Conservation (phyloP, 2,329 filamentous ascomycete species). For the Stagonosporopsis tanaceti region DNA sequence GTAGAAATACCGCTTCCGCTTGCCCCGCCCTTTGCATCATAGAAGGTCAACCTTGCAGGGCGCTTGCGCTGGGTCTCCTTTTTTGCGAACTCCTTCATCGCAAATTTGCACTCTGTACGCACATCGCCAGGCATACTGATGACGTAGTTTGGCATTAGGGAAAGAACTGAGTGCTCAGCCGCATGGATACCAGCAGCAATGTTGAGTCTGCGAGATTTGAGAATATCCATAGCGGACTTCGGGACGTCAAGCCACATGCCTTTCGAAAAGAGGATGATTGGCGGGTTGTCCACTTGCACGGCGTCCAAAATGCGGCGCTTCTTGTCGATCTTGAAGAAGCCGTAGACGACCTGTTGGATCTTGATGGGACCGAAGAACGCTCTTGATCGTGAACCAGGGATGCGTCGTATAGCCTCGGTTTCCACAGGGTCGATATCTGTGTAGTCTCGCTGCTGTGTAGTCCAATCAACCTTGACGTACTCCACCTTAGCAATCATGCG, state of each 20-base stretch:
- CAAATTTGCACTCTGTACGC: constrained; percentile 90
- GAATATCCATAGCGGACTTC: constrained; percentile 76
- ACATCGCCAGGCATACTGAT: constrained; percentile 91
- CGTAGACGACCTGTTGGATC: constrained; percentile 88
- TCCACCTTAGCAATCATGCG: constrained; percentile 85
- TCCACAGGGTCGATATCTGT: constrained; percentile 94
- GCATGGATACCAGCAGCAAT: constrained; percentile 91
- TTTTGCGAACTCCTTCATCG: constrained; percentile 84
- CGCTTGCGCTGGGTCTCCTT: constrained; percentile 76
- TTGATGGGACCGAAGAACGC: constrained; percentile 89
- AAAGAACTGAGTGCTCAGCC: constrained; percentile 89
- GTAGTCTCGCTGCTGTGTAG: constrained; percentile 88
- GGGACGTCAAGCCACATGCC: constrained; percentile 98
- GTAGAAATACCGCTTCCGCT: constrained; percentile 85
- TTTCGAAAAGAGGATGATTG: constrained; percentile 82
- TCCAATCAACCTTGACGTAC: constrained; percentile 92
- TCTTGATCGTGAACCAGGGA: constrained; percentile 68
- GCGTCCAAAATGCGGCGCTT: constrained; percentile 87
- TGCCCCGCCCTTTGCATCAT: constrained; percentile 90
- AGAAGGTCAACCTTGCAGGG: constrained; percentile 89
- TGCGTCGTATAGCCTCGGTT: constrained; percentile 83
- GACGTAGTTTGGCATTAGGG: constrained; percentile 88
- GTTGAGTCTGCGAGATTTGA: constrained; percentile 76
- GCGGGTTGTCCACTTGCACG: constrained; percentile 90
- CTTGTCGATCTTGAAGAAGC: constrained; percentile 96